Base-by-base conservation (phyloP, 768 basidiomycete species). In the Hericium erinaceus region DNA sequence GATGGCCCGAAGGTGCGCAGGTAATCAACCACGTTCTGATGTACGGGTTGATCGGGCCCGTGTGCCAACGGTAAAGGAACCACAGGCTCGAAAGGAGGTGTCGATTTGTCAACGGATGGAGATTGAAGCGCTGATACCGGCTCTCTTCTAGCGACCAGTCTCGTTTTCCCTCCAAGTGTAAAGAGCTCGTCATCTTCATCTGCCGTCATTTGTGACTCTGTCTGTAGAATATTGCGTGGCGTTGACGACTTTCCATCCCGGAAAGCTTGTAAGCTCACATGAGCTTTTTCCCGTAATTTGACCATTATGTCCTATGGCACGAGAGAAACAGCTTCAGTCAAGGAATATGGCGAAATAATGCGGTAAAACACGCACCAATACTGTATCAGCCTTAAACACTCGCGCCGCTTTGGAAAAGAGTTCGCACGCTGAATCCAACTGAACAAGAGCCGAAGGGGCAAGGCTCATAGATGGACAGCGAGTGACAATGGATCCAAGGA, bases 401-500 rank as follows among this genome's bases (percentile, higher is more conserved):
- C 72, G 75, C 10, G 85, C 85, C 18, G 84, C 80, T 66, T 83
- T 84, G n/a, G 82, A 75, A 63, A 88, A 87, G 33, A 88, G 75
- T 57, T 87, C 82, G 62, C 85, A 87, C 6, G 86, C 86, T 0
- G 87, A 87, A 65, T 88, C 84, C 28, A 89, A 72, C 64, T 89
- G 87, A 8, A 80, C 77, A 9, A 89, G 76, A 4, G 86, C 87
- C 22, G 86, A 88, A 16, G 85, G 83, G 20, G 86, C 87, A 59
- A 89, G 69, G 63, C 85, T 86, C 81, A 88, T 86, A 16, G 87
- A 88, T 11, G 87, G 86, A 69, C 86, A 88, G 53, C 85, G 77
- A 16, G 87, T 89, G 11, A 88, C 86, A 39, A 89, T 85, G 20
- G 85, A 85, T 39, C 86, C 86, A 50, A 89, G 70, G 53, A 89